Percentiles rank a stretch among this genome's conserved stretches.
Conservation (phyloP, 192 early-diverging fungal species). For the Paraglomus occultum region DNA sequence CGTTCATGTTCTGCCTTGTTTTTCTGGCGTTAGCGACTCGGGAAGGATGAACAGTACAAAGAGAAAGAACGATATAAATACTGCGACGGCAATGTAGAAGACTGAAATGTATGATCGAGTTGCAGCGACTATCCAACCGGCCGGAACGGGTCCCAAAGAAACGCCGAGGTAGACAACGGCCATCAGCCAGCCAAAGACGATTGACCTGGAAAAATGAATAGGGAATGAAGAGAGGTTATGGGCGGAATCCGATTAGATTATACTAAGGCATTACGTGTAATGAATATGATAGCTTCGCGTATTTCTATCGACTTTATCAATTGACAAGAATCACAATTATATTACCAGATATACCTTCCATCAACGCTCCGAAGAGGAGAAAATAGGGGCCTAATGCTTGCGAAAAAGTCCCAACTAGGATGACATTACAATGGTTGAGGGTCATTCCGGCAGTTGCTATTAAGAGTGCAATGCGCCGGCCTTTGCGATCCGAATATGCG, state of each 20-base stretch:
- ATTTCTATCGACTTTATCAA: neutral
- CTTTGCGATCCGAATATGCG: constrained; percentile 15
- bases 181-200: constrained; percentile 20
- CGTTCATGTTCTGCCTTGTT: neutral
- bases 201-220: constrained; percentile 1
- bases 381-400: neutral
- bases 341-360: constrained; percentile 8
- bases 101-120: constrained; percentile 16
- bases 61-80: constrained; percentile 1
- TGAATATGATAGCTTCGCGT: neutral
- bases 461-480: constrained; percentile 10
- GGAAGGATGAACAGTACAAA: constrained; percentile 18
- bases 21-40: constrained; percentile 22
- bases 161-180: neutral
- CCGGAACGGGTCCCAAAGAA: neutral
- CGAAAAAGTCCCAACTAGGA: constrained; percentile 3
- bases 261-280: neutral
- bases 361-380: neutral
- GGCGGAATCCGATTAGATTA: too few species aligned
- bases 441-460: neutral
- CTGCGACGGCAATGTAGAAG: neutral
- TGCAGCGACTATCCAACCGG: neutral
- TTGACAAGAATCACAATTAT: neutral
- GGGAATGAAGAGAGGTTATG: neutral
- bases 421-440: neutral